Percentiles rank a stretch among this genome's conserved stretches.
Conservation (phyloP, 2,329 filamentous ascomycete genomes). For the Aureobasidium sp. region DNA sequence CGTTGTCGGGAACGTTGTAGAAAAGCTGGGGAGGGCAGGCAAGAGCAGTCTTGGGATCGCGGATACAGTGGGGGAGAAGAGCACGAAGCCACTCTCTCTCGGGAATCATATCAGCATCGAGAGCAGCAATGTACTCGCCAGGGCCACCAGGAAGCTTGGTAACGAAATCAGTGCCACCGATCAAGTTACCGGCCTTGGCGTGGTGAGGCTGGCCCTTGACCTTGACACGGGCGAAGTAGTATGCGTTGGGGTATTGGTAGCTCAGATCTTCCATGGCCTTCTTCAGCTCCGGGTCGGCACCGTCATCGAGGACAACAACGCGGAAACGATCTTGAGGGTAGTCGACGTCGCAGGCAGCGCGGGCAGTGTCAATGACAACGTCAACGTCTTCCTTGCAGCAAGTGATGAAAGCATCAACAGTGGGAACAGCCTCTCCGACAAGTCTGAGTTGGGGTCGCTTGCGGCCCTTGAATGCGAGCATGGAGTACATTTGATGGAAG, state of each 20-base stretch:
- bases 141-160: conserved; percentile 20
- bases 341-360: conserved; percentile 34
- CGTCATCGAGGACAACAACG: conserved; percentile 38
- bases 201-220: conserved; percentile 28
- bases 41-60: conserved; percentile 50
- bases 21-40: conserved; percentile 57
- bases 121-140: conserved; percentile 45
- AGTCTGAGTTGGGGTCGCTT: conserved; percentile 17
- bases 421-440: conserved; percentile 28
- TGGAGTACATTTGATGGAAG: conserved; percentile 74
- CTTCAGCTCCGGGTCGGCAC: conserved; percentile 29
- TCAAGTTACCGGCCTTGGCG: conserved; percentile 60
- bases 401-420: conserved; percentile 39
- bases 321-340: conserved; percentile 34
- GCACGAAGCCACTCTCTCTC: conserved; percentile 54
- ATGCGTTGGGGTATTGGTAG: conserved; percentile 33
- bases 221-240: conserved; percentile 41
- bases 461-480: conserved; percentile 16
- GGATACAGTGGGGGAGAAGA: conserved; percentile 51
- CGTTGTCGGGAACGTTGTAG: conserved; percentile 54
- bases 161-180: conserved; percentile 40
- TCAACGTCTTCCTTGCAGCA: conserved; percentile 39
- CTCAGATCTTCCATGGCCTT: conserved; percentile 31
- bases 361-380: conserved; percentile 36
- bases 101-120: conserved; percentile 64